Evolutionary conservation across 768 basidiomycete species (phyloP), one percentile per base, ranked within the genome.

Genomic region (Dendrothele bispora): DNA sequence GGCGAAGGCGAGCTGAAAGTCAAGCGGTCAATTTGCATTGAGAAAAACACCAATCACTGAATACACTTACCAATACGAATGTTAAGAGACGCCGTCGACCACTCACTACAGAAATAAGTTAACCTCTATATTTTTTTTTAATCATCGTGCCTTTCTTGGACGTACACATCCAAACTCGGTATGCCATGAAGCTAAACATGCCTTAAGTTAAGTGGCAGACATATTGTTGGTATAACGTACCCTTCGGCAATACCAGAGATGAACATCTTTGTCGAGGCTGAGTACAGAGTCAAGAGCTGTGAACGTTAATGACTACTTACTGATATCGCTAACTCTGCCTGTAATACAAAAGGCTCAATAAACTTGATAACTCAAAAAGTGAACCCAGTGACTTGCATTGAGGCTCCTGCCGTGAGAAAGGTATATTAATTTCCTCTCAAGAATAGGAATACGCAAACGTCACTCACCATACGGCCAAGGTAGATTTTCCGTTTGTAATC

Each of bases 181-280:
- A 62, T 3, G 62, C 58, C 14, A 68, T 52, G 48, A 68, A 68
- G 18, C 63, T 68, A 40, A 5, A 27, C 39, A 18, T 20, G 18
- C 14, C 10, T 38, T 48, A n/a, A 32, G 10, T 34, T 49, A 35
- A 48, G 39, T 18, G 17, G 20, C n/a, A 12, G 3, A 6, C 30
- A 7, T 17, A 8, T 7, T 17, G 17, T 15, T n/a, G 41, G n/a
- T 15, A 21, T 20, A 18, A 46, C 58, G 32, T 41, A 68, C 66
- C 58, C 57, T 55, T 66, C 66, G 24, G 64, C 56, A 18, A 68
- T 55, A 22, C 57, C 66, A n/a, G 66, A 68, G 28, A 68, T 64
- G 17, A 61, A 27, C 61, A 68, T 68, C 66, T 68, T 39, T n/a
- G 24, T 5, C 25, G 17, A 36, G 21, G 10, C 10, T 11, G 6